Percentiles rank a stretch among this genome's conserved stretches.
Evolutionary conservation across 1,284 basidiomycete species (phyloP).

Genomic region (Xerocomus minutiporus): DNA sequence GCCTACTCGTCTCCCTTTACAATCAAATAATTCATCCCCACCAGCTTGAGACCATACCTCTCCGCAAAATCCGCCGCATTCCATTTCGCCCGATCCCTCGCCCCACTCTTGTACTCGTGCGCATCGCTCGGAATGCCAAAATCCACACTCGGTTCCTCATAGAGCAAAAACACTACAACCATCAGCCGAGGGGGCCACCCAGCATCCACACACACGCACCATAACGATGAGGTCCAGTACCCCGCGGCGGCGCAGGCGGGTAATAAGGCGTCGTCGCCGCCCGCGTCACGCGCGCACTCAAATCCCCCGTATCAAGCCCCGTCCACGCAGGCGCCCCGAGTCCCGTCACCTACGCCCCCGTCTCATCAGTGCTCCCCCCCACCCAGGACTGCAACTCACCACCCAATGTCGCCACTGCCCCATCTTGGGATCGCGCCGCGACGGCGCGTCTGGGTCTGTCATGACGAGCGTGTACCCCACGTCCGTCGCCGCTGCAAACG

Average conservation of each 20-base stretch:
- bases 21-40: slow-evolving; percentile 55
- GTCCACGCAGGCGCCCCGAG: slow-evolving; percentile 43
- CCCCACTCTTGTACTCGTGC: slow-evolving; percentile 42
- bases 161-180: slow-evolving; percentile 49
- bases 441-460: slow-evolving; percentile 69
- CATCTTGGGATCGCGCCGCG: slow-evolving; percentile 49
- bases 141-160: slow-evolving; percentile 49
- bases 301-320: slow-evolving; percentile 31
- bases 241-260: slow-evolving; percentile 53
- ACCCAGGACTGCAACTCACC: slow-evolving; percentile 34
- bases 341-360: slow-evolving; percentile 46
- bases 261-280: slow-evolving; percentile 53
- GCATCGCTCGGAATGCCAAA: slow-evolving; percentile 44
- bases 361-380: neutral
- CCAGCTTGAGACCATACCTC: slow-evolving; percentile 49
- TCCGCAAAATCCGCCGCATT: slow-evolving; percentile 50
- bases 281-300: slow-evolving; percentile 42
- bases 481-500: slow-evolving; percentile 36
- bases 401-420: slow-evolving; percentile 65
- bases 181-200: neutral
- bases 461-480: slow-evolving; percentile 58
- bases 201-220: slow-evolving; percentile 30
- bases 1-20: slow-evolving; percentile 23
- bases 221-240: slow-evolving; percentile 57
- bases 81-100: slow-evolving; percentile 52